A percentile compares a stretch with the other conserved stretches of the same genome.
These are phyloP conservation scores for Lagerstroemia speciosa DNA, from an alignment of 345 rosid species.

Conservation along the genomic window DNA sequence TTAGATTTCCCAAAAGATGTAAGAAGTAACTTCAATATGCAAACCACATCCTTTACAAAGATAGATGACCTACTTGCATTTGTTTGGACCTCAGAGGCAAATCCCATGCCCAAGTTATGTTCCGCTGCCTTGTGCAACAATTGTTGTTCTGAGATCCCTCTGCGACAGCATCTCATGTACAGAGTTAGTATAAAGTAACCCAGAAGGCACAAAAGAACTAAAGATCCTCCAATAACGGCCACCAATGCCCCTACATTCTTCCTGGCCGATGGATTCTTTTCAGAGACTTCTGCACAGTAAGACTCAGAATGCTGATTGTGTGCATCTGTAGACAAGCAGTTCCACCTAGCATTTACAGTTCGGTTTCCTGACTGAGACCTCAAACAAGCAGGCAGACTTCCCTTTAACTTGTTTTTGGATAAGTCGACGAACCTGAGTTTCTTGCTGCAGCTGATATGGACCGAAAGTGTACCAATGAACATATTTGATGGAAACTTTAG, in stretches of 20 bases:
- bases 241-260: slow-evolving; percentile 33
- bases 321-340: slow-evolving; percentile 41
- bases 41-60: background rate
- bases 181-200: slow-evolving; percentile 25
- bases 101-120: slow-evolving; percentile 33
- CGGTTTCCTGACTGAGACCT: slow-evolving; percentile 18
- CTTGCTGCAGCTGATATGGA: slow-evolving; percentile 36
- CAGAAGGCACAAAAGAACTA: slow-evolving; percentile 26
- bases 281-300: slow-evolving; percentile 34
- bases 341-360: slow-evolving; percentile 32
- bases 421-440: slow-evolving; percentile 49
- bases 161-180: slow-evolving; percentile 25
- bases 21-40: too few relatives aligned
- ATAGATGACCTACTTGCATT: slow-evolving; percentile 44
- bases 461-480: slow-evolving; percentile 44
- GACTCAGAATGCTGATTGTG: slow-evolving; percentile 42
- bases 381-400: slow-evolving; percentile 50
- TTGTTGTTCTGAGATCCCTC: slow-evolving; percentile 42
- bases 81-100: slow-evolving; percentile 44
- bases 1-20: background rate
- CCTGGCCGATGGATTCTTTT: slow-evolving; percentile 23
- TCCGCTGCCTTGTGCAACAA: slow-evolving; percentile 36
- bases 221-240: slow-evolving; percentile 27
- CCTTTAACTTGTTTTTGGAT: slow-evolving; percentile 50
- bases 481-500: slow-evolving; percentile 49